These are phyloP conservation scores for Neocatenulostroma microsporum DNA, from an alignment of 2,329 filamentous ascomycete genomes.

Conservation along the genomic window DNA sequence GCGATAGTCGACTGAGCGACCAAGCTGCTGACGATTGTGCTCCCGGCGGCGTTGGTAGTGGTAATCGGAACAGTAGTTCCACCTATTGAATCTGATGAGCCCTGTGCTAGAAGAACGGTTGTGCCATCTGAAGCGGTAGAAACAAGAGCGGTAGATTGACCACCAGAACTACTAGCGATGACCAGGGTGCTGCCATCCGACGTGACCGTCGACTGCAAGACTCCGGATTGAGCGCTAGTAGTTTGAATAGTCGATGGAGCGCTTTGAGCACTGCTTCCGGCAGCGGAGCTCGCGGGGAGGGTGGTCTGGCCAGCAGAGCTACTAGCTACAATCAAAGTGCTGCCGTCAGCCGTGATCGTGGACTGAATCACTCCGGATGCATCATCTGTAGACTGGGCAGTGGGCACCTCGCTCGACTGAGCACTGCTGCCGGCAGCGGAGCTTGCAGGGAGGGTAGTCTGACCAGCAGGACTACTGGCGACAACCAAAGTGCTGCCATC, in stretches of 20 bases:
- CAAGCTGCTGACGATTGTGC: conserved; percentile 15
- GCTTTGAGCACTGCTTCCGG: conserved; percentile 6
- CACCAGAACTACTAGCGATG: not conserved
- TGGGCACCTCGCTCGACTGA: conserved; percentile 5
- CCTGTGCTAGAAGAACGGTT: conserved; percentile 3
- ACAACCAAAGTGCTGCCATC: conserved; percentile 5
- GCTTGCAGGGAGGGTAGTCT: conserved; percentile 9
- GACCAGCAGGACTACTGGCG: conserved; percentile 6
- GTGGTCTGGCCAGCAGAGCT: conserved; percentile 9
- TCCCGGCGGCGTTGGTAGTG: conserved; percentile 20
- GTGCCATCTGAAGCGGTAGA: conserved; percentile 10
- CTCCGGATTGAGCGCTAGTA: not conserved
- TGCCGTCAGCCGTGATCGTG: conserved; percentile 4
- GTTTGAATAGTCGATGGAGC: conserved; percentile 4
- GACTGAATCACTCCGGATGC: not conserved
- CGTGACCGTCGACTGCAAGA: not conserved
- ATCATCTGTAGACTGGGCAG: conserved; percentile 1
- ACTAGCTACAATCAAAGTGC: conserved; percentile 2
- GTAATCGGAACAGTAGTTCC: conserved; percentile 19
- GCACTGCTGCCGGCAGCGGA: conserved; percentile 9
- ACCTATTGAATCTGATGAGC: conserved; percentile 8
- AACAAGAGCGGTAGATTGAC: conserved; percentile 2
- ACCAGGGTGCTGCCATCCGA: conserved; percentile 6
- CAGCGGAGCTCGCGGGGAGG: conserved; percentile 9
- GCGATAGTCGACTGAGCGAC: conserved; percentile 15